Base-by-base conservation (phyloP, 345 rosid genomes). In the Melaleuca quinquenervia region DNA sequence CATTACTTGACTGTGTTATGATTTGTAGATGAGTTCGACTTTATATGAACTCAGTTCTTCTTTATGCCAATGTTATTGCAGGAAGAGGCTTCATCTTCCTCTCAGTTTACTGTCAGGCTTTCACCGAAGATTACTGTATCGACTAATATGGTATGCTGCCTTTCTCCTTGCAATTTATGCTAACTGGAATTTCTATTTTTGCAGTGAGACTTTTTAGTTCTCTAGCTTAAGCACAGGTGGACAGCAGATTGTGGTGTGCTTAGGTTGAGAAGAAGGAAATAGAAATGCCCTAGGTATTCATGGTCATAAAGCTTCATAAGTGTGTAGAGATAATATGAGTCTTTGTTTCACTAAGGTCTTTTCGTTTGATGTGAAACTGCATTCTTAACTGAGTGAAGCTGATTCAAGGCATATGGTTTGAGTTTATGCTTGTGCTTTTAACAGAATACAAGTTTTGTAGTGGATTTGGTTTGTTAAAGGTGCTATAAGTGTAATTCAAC, bases 71-170 rank as follows among this genome's bases (percentile, higher is more conserved):
- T 55, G 70, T 60, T 76, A 58, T 84, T 89, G 97, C 98, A 95
- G 98, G 93, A 85, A 89, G 86, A 50, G 86, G 91, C 93, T 53
- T 84, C 90, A 85, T 86, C 88, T 84, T 93, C 88, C 64, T 44
- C 84, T 87, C 99, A 95, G 92, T 97, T 97, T 88, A 87, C 90
- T 91, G 91, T 94, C 92, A 91, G 91, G 93, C 93, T 95, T 90
- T 92, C 98, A 84, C 91, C 94, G 29, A 89, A 84, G n/a, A 84
- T 92, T 91, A 90, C 90, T 86, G 88, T 93, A 91, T 90, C 97
- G 11, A 90, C 85, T 80, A 95, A 95, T 91, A 92, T 95, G 98
- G 98, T 95, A 95, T 78, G 89, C 32, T 84, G 12, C 78, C 20
- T 3, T 51, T 32, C 20, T 84, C n/a, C 64, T 48, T 22, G 64